These are phyloP conservation scores for Dendrothele bispora DNA, from an alignment of 768 basidiomycete species.

Conservation along the genomic window DNA sequence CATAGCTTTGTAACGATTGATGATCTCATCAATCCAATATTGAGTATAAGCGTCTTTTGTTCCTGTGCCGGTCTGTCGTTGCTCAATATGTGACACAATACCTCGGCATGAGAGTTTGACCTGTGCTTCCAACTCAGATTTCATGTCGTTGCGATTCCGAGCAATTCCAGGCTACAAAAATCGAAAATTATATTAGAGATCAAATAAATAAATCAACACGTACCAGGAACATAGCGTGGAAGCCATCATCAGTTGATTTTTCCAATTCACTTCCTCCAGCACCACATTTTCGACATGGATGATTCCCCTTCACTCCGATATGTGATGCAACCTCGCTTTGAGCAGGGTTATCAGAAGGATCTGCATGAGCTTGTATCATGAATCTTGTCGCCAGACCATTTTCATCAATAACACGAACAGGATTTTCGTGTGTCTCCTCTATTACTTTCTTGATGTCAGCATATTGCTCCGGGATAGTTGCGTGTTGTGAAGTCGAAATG, in stretches of 20 bases:
- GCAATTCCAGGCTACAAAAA: conserved; percentile 1
- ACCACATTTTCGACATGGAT: conserved; percentile 26
- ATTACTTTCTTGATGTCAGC: conserved; percentile 15
- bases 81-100: conserved; percentile 10
- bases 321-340: conserved; percentile 24
- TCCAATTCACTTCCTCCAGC: conserved; percentile 19
- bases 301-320: conserved; percentile 26
- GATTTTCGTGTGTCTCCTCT: conserved; percentile 2
- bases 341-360: conserved; percentile 25
- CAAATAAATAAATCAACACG: not conserved
- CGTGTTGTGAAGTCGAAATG: conserved; percentile 24
- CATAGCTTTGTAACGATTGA: not conserved
- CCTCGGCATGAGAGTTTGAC: conserved; percentile 11
- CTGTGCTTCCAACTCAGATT: conserved; percentile 10
- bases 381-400: conserved; percentile 11
- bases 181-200: not conserved
- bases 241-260: conserved; percentile 21
- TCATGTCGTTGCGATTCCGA: not conserved
- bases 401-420: conserved; percentile 12
- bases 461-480: conserved; percentile 23
- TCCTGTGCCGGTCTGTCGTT: conserved; percentile 26
- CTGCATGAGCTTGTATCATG: conserved; percentile 7
- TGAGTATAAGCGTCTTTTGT: conserved; percentile 32
- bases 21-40: conserved; percentile 18
- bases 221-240: conserved; percentile 18